Evolutionary conservation across 805 yeast species (phyloP).

Genomic region (Sugiyamaella lignohabitans): DNA sequence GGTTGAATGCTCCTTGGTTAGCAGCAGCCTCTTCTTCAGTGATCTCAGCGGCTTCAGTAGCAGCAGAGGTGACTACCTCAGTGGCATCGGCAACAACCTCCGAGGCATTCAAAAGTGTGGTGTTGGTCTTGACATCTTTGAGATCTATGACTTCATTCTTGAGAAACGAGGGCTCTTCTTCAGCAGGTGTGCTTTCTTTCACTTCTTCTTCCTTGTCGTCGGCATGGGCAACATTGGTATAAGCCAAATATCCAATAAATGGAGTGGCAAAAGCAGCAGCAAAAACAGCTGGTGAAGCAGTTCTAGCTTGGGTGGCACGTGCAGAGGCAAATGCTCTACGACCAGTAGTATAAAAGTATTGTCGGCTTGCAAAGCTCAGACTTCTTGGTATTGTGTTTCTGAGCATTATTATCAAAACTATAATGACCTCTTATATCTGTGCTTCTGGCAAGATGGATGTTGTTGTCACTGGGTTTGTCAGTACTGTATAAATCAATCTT

Average conservation of each 20-base stretch:
- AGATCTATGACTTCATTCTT: constrained; percentile 2
- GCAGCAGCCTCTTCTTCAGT: constrained; percentile 16
- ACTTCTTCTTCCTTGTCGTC: constrained; percentile 8
- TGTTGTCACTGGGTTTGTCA: no score
- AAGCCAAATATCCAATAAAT: constrained; percentile 7
- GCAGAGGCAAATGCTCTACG: constrained; percentile 6
- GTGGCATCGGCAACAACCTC: constrained; percentile 6
- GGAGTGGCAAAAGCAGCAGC: constrained; percentile 10
- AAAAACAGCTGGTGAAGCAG: constrained; percentile 1
- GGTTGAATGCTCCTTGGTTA: constrained; percentile 71
- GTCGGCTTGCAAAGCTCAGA: no score
- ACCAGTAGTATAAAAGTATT: not conserved
- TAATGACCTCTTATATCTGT: no score
- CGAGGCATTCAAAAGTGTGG: constrained; percentile 9
- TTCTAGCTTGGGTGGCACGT: constrained; percentile 1
- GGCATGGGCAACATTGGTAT: not conserved
- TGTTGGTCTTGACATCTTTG: constrained; percentile 4
- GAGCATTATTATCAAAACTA: no score
- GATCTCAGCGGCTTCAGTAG: constrained; percentile 15
- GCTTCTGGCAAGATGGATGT: no score
- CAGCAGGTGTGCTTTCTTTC: not conserved
- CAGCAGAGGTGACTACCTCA: constrained; percentile 5
- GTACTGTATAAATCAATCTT: not conserved
- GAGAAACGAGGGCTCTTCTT: not conserved
- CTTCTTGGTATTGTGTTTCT: no score